phyloP scores from a whole-genome alignment of 805 yeast species.

The Myxozyma neotropica region DNA sequence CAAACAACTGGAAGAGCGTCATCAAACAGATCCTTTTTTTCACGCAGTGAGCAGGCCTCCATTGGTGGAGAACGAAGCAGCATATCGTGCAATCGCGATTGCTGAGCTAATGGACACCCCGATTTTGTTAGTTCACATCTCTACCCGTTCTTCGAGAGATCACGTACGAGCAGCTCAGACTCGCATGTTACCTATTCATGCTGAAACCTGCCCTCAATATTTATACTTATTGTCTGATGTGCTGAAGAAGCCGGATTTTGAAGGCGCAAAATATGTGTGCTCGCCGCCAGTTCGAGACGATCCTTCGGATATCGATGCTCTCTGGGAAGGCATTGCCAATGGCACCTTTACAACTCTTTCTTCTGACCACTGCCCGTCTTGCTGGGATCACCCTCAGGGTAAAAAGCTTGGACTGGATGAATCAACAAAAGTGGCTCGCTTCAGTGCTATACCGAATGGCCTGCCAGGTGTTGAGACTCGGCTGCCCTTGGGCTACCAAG shows the following conservation, averaged over 20 bases:
- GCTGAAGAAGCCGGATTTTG: constrained; percentile 45
- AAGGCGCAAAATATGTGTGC: constrained; percentile 55
- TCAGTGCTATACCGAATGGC: constrained; percentile 53
- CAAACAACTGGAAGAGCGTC: constrained; percentile 46
- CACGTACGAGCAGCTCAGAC: constrained; percentile 51
- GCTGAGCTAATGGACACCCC: constrained; percentile 52
- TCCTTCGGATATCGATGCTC: constrained; percentile 47
- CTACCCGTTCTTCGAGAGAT: constrained; percentile 48
- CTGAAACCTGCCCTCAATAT: constrained; percentile 58
- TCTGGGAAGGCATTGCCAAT: constrained; percentile 51
- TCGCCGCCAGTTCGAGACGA: constrained; percentile 54
- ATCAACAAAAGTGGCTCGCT: constrained; percentile 45
- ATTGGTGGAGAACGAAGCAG: constrained; percentile 54
- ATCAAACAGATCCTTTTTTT: constrained; percentile 48
- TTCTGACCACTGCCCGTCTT: constrained; percentile 53
- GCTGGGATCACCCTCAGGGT: constrained; percentile 48
- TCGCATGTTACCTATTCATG: constrained; percentile 48
- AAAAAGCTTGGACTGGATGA: constrained; percentile 47
- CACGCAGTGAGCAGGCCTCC: constrained; percentile 52
- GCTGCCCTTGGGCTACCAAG: constrained; percentile 50
- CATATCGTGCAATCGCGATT: constrained; percentile 51
- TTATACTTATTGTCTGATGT: constrained; percentile 49
- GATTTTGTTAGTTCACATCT: constrained; percentile 53
- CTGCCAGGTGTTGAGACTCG: constrained; percentile 55
- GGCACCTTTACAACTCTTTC: constrained; percentile 53